Evolutionary conservation across 106 monocot species (phyloP).

Genomic region (Triglochin maritima): DNA sequence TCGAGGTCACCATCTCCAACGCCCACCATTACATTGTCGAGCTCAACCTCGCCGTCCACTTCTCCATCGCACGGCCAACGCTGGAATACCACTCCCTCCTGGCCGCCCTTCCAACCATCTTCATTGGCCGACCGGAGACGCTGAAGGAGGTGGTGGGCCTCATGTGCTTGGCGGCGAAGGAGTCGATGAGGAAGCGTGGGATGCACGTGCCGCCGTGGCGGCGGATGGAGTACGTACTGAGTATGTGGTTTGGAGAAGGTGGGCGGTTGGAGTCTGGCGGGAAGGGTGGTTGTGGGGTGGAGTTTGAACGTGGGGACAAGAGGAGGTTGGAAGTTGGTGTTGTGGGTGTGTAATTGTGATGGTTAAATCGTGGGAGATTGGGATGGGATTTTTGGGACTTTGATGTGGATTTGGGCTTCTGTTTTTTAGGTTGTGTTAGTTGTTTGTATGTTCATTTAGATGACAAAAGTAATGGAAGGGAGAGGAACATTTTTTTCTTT

Average conservation of each 20-base stretch:
- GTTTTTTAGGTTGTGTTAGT: too few relatives aligned
- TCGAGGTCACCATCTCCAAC: constrained; percentile 38
- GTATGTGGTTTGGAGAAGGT: constrained; percentile 40
- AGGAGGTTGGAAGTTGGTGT: neutral
- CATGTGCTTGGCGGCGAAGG: constrained; percentile 38
- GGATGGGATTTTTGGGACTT: too few relatives aligned
- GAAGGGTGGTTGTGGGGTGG: neutral
- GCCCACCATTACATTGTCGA: constrained; percentile 48
- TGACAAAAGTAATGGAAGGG: too few relatives aligned
- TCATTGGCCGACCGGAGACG: constrained; percentile 27
- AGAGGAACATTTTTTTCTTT: too few relatives aligned
- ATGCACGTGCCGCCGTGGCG: constrained; percentile 83
- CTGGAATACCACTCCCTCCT: constrained; percentile 27
- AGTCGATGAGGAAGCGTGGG: constrained; percentile 40
- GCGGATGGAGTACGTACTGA: constrained; percentile 35
- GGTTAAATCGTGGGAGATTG: neutral
- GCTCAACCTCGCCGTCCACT: constrained; percentile 32
- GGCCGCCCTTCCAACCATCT: constrained; percentile 25
- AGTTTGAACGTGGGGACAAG: neutral
- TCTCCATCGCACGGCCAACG: constrained; percentile 61
- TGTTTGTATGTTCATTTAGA: too few relatives aligned
- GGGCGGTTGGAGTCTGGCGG: neutral
- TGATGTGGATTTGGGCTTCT: too few relatives aligned
- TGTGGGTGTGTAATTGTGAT: neutral
- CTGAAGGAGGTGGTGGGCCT: constrained; percentile 24